Conservation (phyloP, 768 basidiomycete species). For the Hygrocybe punicea region DNA sequence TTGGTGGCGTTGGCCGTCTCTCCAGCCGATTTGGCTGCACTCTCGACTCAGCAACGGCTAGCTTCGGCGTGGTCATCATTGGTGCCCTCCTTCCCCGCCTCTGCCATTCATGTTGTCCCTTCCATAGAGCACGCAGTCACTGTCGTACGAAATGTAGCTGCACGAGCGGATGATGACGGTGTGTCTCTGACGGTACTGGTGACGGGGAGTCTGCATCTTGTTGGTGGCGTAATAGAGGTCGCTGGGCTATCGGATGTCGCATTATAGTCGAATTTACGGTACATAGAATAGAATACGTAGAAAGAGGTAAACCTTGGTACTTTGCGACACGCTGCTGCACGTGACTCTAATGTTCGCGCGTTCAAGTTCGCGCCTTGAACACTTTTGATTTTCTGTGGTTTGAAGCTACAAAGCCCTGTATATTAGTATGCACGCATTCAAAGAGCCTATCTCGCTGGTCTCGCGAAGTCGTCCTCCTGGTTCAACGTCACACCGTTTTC, state of each 20-base stretch:
- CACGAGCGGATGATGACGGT: constrained; percentile 20
- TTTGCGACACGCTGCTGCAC: too few species aligned
- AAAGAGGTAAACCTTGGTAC: too few species aligned
- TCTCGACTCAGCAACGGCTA: constrained; percentile 76
- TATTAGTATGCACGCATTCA: background rate
- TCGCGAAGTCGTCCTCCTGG: background rate
- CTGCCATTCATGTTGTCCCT: constrained; percentile 71
- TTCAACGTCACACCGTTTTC: background rate
- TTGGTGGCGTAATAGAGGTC: constrained; percentile 92
- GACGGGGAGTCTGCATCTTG: constrained; percentile 87
- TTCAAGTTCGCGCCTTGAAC: too few species aligned
- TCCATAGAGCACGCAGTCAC: constrained; percentile 89
- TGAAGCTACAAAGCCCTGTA: too few species aligned
- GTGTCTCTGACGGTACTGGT: constrained; percentile 78
- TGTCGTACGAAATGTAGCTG: constrained; percentile 48
- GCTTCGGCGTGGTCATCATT: constrained; percentile 68
- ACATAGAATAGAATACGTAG: too few species aligned
- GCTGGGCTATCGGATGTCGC: constrained; percentile 73
- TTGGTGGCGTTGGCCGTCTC: constrained; percentile 67
- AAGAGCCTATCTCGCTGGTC: background rate
- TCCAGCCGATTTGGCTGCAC: constrained; percentile 55
- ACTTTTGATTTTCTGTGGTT: too few species aligned
- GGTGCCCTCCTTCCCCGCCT: constrained; percentile 55
- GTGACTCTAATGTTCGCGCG: too few species aligned
- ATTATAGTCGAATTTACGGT: constrained; percentile 32